These are phyloP conservation scores for Phytopythium boreale DNA, from an alignment of 352 stramenopile species.

Conservation along the genomic window DNA sequence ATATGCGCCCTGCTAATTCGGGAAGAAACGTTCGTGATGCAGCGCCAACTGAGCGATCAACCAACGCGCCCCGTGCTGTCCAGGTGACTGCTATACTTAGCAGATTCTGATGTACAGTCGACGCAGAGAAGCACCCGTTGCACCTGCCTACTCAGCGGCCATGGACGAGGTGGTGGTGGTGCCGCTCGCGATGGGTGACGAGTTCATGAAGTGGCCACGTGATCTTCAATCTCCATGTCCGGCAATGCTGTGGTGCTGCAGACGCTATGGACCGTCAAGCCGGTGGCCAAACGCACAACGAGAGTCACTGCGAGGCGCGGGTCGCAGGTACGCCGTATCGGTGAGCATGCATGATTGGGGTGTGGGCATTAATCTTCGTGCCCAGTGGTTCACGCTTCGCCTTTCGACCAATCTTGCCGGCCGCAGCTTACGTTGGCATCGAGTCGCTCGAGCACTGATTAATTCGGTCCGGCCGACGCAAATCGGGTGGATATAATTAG, in stretches of 20 bases:
- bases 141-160: too few species aligned
- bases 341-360: too few species aligned
- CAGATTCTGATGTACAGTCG: not conserved
- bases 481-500: not conserved
- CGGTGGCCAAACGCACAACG: too few species aligned
- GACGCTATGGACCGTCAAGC: too few species aligned
- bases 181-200: not conserved
- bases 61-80: not conserved
- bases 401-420: not conserved
- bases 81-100: not conserved
- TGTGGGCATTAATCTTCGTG: too few species aligned
- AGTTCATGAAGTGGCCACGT: not conserved
- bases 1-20: not conserved
- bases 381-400: too few species aligned
- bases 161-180: not conserved
- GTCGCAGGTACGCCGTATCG: too few species aligned
- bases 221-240: too few species aligned
- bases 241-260: not conserved
- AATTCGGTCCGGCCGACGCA: not conserved
- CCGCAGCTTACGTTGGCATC: too few species aligned
- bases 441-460: not conserved
- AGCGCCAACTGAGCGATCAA: not conserved
- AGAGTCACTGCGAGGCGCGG: too few species aligned
- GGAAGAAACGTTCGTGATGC: not conserved
- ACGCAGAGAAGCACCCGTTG: not conserved